Evolutionary conservation across 345 rosid species (phyloP).

Genomic region (Excoecaria agallocha): DNA sequence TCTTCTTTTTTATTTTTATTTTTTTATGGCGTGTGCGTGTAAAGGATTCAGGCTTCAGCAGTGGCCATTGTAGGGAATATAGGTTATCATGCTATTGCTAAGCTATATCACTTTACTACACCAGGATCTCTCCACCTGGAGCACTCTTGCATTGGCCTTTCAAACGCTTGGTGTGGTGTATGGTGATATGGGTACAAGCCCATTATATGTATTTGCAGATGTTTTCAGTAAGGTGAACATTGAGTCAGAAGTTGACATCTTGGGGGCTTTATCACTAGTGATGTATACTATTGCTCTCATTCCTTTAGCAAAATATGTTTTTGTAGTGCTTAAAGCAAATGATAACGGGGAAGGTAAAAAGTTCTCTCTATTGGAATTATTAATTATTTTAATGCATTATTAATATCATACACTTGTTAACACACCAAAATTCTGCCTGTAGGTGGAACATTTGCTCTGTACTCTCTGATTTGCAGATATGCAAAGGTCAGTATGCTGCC

Average conservation of each 20-base stretch:
- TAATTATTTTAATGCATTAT: not conserved
- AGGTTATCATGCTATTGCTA: slow-evolving; percentile 9
- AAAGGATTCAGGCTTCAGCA: not conserved
- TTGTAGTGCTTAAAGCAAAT: slow-evolving; percentile 94
- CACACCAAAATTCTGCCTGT: slow-evolving; percentile 27
- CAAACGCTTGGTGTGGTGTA: slow-evolving; percentile 98
- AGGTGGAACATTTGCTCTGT: slow-evolving; percentile 98
- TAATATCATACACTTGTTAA: slow-evolving; percentile 18
- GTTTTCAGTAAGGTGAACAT: slow-evolving; percentile 90
- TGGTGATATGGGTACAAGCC: slow-evolving; percentile 98
- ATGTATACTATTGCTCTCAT: slow-evolving; percentile 89
- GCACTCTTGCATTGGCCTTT: slow-evolving; percentile 74
- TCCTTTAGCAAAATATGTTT: slow-evolving; percentile 84
- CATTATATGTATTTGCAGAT: slow-evolving; percentile 86
- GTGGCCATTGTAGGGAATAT: not conserved
- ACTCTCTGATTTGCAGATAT: slow-evolving; percentile 82
- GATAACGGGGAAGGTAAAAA: slow-evolving; percentile 88
- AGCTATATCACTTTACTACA: slow-evolving; percentile 25
- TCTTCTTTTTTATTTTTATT: too few species aligned
- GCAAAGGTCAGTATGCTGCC: slow-evolving; percentile 87
- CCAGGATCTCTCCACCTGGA: slow-evolving; percentile 71
- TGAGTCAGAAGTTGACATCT: slow-evolving; percentile 72
- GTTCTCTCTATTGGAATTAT: not conserved
- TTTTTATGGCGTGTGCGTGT: too few species aligned
- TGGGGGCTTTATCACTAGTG: slow-evolving; percentile 91